phyloP scores from a whole-genome alignment of 805 yeast species.

The Citeromyces matritensis region DNA sequence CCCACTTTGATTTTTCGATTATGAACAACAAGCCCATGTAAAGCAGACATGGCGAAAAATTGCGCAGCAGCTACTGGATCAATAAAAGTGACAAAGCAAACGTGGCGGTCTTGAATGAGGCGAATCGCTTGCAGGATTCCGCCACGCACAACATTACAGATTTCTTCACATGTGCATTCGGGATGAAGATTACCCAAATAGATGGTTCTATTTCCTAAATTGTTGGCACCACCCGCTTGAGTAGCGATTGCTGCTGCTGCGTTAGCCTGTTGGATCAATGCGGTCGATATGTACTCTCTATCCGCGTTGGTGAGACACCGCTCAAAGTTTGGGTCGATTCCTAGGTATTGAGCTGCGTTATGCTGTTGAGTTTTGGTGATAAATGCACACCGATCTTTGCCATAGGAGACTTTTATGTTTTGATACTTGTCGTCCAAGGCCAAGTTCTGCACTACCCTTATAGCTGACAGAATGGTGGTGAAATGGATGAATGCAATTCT shows the following conservation, averaged over 20 bases:
- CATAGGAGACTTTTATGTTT: constrained; percentile 73
- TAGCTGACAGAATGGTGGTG: constrained; percentile 74
- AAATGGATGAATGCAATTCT: constrained; percentile 89
- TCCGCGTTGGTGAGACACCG: constrained; percentile 42
- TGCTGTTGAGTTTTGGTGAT: constrained; percentile 93
- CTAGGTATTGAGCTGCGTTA: constrained; percentile 90
- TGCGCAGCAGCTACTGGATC: constrained; percentile 98
- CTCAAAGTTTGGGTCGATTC: constrained; percentile 81
- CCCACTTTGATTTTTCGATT: constrained; percentile 82
- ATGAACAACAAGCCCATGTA: constrained; percentile 80
- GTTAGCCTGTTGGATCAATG: constrained; percentile 83
- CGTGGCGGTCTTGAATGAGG: constrained; percentile 71
- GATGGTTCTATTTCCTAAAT: constrained; percentile 86
- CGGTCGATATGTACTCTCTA: constrained; percentile 48
- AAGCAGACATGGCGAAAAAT: constrained; percentile 85
- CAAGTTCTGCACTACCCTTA: constrained; percentile 65
- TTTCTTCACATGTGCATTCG: constrained; percentile 79
- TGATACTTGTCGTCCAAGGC: constrained; percentile 56
- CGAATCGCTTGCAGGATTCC: constrained; percentile 81
- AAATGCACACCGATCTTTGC: constrained; percentile 90
- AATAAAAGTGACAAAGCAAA: constrained; percentile 87
- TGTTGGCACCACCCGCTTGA: constrained; percentile 84
- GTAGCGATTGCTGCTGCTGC: constrained; percentile 98
- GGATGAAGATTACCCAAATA: constrained; percentile 84
- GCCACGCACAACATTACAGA: constrained; percentile 92